Conservation (phyloP, 2,329 filamentous ascomycete species). For the Aspergillus brasiliensis region DNA sequence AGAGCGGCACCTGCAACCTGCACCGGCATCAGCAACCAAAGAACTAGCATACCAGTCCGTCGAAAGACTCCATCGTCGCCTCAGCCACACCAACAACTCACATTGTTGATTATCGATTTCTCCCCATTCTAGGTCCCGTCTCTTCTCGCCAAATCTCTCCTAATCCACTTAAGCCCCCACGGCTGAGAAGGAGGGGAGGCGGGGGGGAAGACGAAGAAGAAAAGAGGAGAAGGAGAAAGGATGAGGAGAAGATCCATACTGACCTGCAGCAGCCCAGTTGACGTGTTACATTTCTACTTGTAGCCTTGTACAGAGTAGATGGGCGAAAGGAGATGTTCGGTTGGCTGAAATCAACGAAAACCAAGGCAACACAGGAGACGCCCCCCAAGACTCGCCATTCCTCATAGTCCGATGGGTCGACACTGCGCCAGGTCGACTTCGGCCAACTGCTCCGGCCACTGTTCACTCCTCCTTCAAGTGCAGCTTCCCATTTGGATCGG, state of each 20-base stretch:
- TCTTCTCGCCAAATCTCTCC: no score
- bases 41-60: neutral
- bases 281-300: constrained; percentile 17
- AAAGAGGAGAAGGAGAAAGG: constrained; percentile 4
- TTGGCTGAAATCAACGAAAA: neutral
- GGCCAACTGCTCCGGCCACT: neutral
- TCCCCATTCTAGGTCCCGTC: no score
- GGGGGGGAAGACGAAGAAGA: neutral
- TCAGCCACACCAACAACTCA: neutral
- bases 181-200: neutral
- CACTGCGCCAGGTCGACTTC: neutral
- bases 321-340: neutral
- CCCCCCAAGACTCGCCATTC: neutral
- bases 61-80: neutral
- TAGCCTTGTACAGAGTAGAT: neutral
- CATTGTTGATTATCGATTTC: neutral
- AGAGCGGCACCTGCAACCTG: neutral
- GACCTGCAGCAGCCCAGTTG: constrained; percentile 10
- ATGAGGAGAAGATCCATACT: neutral
- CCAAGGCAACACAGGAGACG: neutral
- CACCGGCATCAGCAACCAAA: neutral
- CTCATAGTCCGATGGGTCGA: neutral
- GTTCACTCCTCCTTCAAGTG: neutral
- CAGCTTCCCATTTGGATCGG: neutral
- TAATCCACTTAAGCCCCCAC: neutral